Evolutionary conservation across 2,329 filamentous ascomycete species (phyloP).

Genomic region (Neofusicoccum ribis): DNA sequence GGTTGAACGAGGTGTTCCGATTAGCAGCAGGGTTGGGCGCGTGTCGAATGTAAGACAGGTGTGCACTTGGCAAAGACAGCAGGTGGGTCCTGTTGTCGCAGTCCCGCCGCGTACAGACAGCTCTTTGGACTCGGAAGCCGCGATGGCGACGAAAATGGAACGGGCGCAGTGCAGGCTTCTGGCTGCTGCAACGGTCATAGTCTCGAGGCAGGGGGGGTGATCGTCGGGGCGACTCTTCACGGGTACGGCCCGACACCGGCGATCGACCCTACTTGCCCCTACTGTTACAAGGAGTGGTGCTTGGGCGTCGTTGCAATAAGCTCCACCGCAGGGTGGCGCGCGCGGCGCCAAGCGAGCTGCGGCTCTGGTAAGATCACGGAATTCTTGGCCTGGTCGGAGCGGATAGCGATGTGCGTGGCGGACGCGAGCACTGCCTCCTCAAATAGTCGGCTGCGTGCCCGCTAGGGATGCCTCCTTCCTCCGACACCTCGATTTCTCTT

Average conservation of each 20-base stretch:
- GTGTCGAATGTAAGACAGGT: background rate
- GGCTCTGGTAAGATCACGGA: conserved; percentile 16
- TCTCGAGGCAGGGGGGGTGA: conserved; percentile 16
- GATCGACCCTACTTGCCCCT: background rate
- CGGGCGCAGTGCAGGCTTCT: background rate
- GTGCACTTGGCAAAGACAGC: background rate
- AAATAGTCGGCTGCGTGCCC: background rate
- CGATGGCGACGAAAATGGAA: conserved; percentile 10
- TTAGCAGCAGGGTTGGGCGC: conserved; percentile 8
- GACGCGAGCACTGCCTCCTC: conserved; percentile 10
- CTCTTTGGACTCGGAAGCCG: background rate
- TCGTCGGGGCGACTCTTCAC: conserved; percentile 4
- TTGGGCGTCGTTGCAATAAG: conserved; percentile 12
- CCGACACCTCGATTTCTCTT: background rate
- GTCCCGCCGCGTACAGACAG: background rate
- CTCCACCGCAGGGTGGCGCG: conserved; percentile 10
- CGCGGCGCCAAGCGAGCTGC: conserved; percentile 8
- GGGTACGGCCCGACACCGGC: conserved; percentile 13
- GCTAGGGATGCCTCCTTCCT: background rate
- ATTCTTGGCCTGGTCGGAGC: conserved; percentile 3
- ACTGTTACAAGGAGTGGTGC: conserved; percentile 6
- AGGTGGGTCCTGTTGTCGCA: conserved; percentile 8
- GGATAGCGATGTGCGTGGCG: conserved; percentile 6
- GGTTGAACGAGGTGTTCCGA: conserved; percentile 8
- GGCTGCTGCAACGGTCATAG: conserved; percentile 7